A percentile compares a stretch with the other conserved stretches of the same genome.
These are phyloP conservation scores for Hymenoscyphus scutula DNA, from an alignment of 2,329 filamentous ascomycete genomes.

Conservation along the genomic window DNA sequence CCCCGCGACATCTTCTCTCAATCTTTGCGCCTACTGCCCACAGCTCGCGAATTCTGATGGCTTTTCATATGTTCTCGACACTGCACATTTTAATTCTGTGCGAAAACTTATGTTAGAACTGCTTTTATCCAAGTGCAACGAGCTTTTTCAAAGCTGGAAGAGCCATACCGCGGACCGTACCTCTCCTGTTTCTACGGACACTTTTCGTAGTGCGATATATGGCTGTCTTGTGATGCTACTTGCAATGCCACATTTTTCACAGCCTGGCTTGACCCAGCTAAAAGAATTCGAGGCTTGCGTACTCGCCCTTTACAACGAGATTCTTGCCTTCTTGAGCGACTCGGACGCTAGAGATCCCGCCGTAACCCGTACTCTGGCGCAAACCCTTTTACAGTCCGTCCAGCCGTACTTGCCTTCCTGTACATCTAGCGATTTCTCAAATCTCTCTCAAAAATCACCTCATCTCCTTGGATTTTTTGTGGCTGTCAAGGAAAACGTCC, in stretches of 20 bases:
- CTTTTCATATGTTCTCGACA: conserved; percentile 25
- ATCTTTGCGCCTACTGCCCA: conserved; percentile 28
- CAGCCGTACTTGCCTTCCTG: conserved; percentile 33
- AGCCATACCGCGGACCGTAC: conserved; percentile 25
- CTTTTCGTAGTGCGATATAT: conserved; percentile 30
- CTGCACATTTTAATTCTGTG: conserved; percentile 29
- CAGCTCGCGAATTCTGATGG: conserved; percentile 14
- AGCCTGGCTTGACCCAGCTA: conserved; percentile 20
- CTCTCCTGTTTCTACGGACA: conserved; percentile 30
- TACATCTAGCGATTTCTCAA: conserved; percentile 18
- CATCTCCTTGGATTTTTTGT: conserved; percentile 30
- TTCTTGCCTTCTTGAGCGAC: conserved; percentile 26
- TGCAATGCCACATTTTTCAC: conserved; percentile 28
- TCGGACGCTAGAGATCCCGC: conserved; percentile 18
- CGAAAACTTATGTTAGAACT: conserved; percentile 36
- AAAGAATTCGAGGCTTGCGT: conserved; percentile 23
- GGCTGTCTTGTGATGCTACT: conserved; percentile 31
- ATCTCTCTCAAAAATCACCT: conserved; percentile 22
- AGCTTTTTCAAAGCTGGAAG: conserved; percentile 31
- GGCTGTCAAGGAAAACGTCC: conserved; percentile 25
- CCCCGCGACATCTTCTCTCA: background rate
- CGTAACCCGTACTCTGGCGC: conserved; percentile 21
- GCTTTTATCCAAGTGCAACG: conserved; percentile 30
- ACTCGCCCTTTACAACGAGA: conserved; percentile 20
- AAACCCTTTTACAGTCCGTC: conserved; percentile 31